Evolutionary conservation across 2,329 filamentous ascomycete genomes (phyloP), one percentile per base, ranked within the genome.

Genomic region (Neocatenulostroma microsporum): DNA sequence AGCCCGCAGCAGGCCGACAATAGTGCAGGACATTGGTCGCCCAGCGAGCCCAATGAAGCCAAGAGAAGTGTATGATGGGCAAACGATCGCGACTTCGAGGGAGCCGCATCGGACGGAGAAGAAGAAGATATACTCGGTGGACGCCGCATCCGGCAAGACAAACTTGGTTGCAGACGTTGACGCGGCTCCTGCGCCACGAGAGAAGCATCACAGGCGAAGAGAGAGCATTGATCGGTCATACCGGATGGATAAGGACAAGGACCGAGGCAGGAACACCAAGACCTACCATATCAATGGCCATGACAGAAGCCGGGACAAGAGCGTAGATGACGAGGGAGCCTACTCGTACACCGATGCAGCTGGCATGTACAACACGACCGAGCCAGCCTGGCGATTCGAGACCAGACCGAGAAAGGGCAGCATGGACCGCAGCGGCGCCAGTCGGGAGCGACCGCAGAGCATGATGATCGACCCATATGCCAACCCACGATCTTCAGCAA

Each of bases 271-370:
- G 27, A 48, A 51, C 13, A 41, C 51, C 11, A 50, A 49, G 44
- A 42, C 37, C 21, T 61, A 61, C 37, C 55, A 60, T 40, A 43
- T 49, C 27, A 54, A 42, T 21, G 53, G 49, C 20, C 41, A 48
- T 19, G 36, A 41, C 36, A 35, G 45, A 20, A 33, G 45, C 15
- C 37, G 40, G 39, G 42, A 53, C 29, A 54, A 51, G 42, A 53
- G 46, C 29, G 53, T 58, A 31, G 53, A 55, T 27, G 64, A 68
- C 27, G 64, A 67, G 30, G 62, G 64, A 30, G 60, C 58, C 34
- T 70, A 63, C 46, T 69, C 66, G 3, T 72, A 71, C 54, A 70
- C 67, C 2, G 66, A 70, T 44, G 55, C 68, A 3, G 66, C 66
- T 7, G 60, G 60, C 48, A 71, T 71, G 68, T 71, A 67, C 50